These are phyloP conservation scores for Fomitopsis serialis DNA, from an alignment of 768 basidiomycete genomes.

Conservation along the genomic window DNA sequence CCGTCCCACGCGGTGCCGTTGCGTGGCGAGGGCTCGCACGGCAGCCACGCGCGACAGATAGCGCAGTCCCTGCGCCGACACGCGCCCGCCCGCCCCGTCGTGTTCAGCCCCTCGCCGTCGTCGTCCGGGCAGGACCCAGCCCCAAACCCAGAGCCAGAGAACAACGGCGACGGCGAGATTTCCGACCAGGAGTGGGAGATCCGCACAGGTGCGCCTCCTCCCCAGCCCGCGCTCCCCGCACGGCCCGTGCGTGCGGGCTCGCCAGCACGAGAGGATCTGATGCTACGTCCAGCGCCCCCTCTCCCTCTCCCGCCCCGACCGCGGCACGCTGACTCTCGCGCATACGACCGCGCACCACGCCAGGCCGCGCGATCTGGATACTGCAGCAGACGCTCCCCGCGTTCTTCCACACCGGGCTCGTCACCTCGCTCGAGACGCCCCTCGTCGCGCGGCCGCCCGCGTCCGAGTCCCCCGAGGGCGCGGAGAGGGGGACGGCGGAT, in stretches of 20 bases:
- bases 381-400: constrained; percentile 65
- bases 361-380: constrained; percentile 68
- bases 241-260: constrained; percentile 1
- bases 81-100: no score
- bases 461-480: constrained; percentile 15
- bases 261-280: constrained; percentile 20
- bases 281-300: constrained; percentile 17
- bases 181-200: constrained; percentile 78
- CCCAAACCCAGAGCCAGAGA: not conserved
- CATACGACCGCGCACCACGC: not conserved
- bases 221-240: constrained; percentile 1
- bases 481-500: constrained; percentile 16
- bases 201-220: constrained; percentile 50
- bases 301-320: not conserved
- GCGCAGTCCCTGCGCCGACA: no score
- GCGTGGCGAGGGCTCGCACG: no score
- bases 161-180: constrained; percentile 24
- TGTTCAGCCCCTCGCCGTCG: no score
- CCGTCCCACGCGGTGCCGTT: no score
- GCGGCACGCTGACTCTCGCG: not conserved
- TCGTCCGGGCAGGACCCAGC: not conserved
- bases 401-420: constrained; percentile 66
- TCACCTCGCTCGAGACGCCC: constrained; percentile 46
- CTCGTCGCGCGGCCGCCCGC: constrained; percentile 5
- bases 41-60: no score